Percentiles rank a stretch among this genome's conserved stretches.
phyloP scores from a whole-genome alignment of 495 filamentous ascomycete genomes.

The Haplographium delicatum region DNA sequence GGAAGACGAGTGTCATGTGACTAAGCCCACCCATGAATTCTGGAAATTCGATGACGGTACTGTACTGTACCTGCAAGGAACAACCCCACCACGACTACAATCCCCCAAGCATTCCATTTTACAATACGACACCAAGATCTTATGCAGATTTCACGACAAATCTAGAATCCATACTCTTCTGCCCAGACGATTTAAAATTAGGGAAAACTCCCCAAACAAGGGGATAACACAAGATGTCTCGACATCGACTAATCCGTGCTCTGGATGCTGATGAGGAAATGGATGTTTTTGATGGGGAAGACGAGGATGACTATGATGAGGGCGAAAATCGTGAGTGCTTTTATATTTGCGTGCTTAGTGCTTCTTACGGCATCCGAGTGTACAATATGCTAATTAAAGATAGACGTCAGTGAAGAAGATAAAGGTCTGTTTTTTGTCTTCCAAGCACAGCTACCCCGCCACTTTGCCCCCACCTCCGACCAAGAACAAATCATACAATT shows the following conservation, averaged over 20 bases:
- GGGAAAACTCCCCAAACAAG: neutral
- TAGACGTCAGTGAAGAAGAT: constrained; percentile 57
- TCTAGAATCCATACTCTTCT: too few species aligned
- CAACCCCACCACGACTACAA: too few species aligned
- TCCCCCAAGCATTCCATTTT: too few species aligned
- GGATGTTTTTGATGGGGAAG: constrained; percentile 54
- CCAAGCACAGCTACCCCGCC: neutral
- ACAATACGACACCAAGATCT: too few species aligned
- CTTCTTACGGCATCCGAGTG: too few species aligned
- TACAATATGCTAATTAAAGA: too few species aligned
- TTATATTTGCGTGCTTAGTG: constrained; percentile 5
- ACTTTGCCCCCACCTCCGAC: constrained; percentile 18
- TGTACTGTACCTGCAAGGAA: too few species aligned
- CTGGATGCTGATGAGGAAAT: constrained; percentile 56
- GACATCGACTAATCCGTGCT: constrained; percentile 55
- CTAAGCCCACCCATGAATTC: too few species aligned
- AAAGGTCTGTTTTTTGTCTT: constrained; percentile 42
- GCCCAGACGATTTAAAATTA: neutral
- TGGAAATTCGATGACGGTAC: too few species aligned
- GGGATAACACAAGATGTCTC: constrained; percentile 45
- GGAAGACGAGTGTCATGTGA: too few species aligned
- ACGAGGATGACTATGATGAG: constrained; percentile 34
- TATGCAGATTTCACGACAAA: too few species aligned
- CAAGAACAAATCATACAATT: neutral
- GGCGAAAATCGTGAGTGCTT: constrained; percentile 8